These are phyloP conservation scores for Juncus effusus DNA, from an alignment of 176 grass and related monocot genomes.

Conservation along the genomic window DNA sequence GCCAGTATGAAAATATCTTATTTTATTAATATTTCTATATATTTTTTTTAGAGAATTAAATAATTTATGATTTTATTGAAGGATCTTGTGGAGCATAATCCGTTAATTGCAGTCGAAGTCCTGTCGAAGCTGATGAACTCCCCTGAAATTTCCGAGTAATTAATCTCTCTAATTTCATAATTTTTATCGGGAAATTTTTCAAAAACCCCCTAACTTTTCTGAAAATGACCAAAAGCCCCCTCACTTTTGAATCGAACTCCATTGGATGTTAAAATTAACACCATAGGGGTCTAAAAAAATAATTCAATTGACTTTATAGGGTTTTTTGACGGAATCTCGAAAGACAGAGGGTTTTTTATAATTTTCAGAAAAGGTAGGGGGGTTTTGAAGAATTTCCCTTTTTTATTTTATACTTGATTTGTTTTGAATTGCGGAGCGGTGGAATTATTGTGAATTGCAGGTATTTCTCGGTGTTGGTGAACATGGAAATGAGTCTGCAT, in stretches of 20 bases:
- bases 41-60: not conserved
- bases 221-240: not conserved
- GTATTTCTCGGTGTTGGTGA: slow-evolving; percentile 79
- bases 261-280: no score
- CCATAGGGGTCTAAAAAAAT: no score
- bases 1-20: slow-evolving; percentile 43
- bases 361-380: no score
- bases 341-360: not conserved
- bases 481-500: slow-evolving; percentile 97
- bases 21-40: not conserved
- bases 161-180: slow-evolving; percentile 2
- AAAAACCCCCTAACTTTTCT: no score
- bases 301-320: no score
- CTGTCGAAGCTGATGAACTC: slow-evolving; percentile 86
- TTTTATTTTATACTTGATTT: no score
- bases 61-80: slow-evolving; percentile 33
- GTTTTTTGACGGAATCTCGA: slow-evolving; percentile 13
- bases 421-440: slow-evolving; percentile 1
- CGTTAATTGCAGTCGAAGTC: slow-evolving; percentile 69
- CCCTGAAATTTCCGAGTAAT: slow-evolving; percentile 73
- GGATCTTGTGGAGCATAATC: slow-evolving; percentile 97
- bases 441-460: slow-evolving; percentile 27
- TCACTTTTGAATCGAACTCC: not conserved
- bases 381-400: not conserved
- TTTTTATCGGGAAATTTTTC: not conserved